Base-by-base conservation (phyloP, 495 filamentous ascomycete species). In the Penicillium alfredii region DNA sequence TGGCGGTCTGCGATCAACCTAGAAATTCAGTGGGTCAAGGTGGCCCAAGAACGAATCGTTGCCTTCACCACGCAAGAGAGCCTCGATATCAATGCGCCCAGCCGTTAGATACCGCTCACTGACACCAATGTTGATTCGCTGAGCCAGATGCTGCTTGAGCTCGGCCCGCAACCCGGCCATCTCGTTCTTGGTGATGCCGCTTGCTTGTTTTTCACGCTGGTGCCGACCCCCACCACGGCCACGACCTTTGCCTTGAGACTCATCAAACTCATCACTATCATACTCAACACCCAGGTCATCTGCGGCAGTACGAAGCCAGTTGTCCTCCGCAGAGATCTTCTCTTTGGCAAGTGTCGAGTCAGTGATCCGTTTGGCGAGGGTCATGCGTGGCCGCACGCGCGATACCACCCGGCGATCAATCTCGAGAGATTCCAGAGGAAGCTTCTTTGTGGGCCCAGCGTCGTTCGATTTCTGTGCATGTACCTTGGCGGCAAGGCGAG, bases 231-330 rank as follows among this genome's bases (percentile, higher is more conserved):
- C 76, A 33, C 74, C 66, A 38, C 71, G 67, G 3, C 85, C 84
- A 25, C 84, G 77, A 5, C 81, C 78, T 34, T 75, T 75, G 50
- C 80, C 78, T 31, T 63, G 63, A 8, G 74, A 72, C 25, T 68
- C 61, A 41, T 83, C 80, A 31, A 92, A 81, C 31, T 88, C 85
- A 13, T 95, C 88, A 44, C 80, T 84, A 51, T 96, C 87, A 51
- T 90, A 90, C 15, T 96, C 92, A 4, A 97, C 84, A 2, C 92
- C 92, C 3, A 98, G 74, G 44, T 97, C 92, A 33, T 96, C 88
- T 1, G 92, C 93, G 0, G 89, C 92, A 8, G 71, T 72, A 21
- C 74, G 74, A 36, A 97, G 60, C 83, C 86, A 94, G 39, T 86
- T 79, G 42, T 94, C 86, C 44, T 93, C 87, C 36, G 81, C 76